phyloP scores from a whole-genome alignment of 129 eudicot genomes.

The Flaveria brownii region DNA sequence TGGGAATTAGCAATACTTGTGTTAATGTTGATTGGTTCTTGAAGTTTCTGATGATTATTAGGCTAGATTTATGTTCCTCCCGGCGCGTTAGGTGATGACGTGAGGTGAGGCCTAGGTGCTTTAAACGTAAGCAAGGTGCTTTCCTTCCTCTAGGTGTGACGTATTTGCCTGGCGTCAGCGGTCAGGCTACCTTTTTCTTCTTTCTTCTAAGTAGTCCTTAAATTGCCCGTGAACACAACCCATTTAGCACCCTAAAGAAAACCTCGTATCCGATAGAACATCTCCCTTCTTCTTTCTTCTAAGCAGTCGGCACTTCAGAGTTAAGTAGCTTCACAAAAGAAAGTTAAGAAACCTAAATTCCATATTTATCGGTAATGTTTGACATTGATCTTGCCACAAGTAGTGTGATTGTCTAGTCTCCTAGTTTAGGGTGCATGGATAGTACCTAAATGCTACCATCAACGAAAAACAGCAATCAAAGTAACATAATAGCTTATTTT shows the following conservation, averaged over 20 bases:
- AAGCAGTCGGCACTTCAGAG: background rate
- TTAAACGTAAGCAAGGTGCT: background rate
- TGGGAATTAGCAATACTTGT: background rate
- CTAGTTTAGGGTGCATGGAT: background rate
- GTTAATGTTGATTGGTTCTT: background rate
- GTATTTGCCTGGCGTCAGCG: too few relatives aligned
- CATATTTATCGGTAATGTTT: background rate
- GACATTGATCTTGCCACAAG: background rate
- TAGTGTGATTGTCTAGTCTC: background rate
- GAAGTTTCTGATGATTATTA: background rate
- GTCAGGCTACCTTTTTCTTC: too few relatives aligned
- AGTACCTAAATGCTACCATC: background rate
- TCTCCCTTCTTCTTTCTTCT: too few relatives aligned
- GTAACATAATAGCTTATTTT: background rate
- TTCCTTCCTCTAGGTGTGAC: too few relatives aligned
- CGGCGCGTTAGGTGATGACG: background rate
- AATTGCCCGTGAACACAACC: too few relatives aligned
- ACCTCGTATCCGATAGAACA: too few relatives aligned
- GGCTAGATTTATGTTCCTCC: background rate
- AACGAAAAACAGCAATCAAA: background rate
- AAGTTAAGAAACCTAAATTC: background rate
- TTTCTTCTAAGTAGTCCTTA: too few relatives aligned
- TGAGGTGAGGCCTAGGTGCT: background rate
- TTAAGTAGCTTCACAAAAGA: background rate
- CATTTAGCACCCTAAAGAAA: too few relatives aligned